phyloP scores from a whole-genome alignment of 345 rosid genomes.

The Cochlearia excelsa region DNA sequence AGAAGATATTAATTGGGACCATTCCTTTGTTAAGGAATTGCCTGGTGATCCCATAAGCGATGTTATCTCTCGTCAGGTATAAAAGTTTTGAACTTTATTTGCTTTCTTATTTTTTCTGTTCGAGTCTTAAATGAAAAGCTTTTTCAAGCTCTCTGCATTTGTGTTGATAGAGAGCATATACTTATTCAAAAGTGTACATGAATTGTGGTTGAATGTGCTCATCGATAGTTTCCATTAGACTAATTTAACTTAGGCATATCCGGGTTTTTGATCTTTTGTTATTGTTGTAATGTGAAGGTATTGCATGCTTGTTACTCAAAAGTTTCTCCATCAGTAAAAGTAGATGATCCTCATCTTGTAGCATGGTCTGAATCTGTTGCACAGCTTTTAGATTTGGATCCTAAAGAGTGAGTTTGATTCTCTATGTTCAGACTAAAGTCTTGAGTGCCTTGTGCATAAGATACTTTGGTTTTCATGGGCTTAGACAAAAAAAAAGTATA shows the following conservation, averaged over 20 bases:
- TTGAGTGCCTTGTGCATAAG: too few relatives aligned
- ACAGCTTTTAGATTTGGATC: slow-evolving; percentile 72
- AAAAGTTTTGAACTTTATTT: too few relatives aligned
- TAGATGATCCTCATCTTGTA: slow-evolving; percentile 87
- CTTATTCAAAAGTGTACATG: not conserved
- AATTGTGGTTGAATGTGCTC: not conserved
- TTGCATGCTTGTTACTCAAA: slow-evolving; percentile 82
- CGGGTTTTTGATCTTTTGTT: too few relatives aligned
- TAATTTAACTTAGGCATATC: too few relatives aligned
- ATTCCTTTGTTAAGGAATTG: slow-evolving; percentile 76
- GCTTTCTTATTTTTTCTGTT: too few relatives aligned
- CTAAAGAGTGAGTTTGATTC: slow-evolving; percentile 69
- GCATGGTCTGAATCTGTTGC: slow-evolving; percentile 94
- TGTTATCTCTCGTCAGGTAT: slow-evolving; percentile 73
- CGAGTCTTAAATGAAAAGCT: too few relatives aligned
- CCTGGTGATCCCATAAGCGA: slow-evolving; percentile 82
- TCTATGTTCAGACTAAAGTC: not conserved
- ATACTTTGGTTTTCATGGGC: too few relatives aligned
- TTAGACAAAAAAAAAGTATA: too few relatives aligned
- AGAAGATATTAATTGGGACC: slow-evolving; percentile 85
- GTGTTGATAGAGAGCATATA: too few relatives aligned
- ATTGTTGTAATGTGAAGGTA: slow-evolving; percentile 51
- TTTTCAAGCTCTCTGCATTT: too few relatives aligned
- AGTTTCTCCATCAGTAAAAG: slow-evolving; percentile 81
- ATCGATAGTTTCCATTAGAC: too few relatives aligned